Evolutionary conservation across 257 asterid genomes (phyloP).

Genomic region (Cordia subcordata): DNA sequence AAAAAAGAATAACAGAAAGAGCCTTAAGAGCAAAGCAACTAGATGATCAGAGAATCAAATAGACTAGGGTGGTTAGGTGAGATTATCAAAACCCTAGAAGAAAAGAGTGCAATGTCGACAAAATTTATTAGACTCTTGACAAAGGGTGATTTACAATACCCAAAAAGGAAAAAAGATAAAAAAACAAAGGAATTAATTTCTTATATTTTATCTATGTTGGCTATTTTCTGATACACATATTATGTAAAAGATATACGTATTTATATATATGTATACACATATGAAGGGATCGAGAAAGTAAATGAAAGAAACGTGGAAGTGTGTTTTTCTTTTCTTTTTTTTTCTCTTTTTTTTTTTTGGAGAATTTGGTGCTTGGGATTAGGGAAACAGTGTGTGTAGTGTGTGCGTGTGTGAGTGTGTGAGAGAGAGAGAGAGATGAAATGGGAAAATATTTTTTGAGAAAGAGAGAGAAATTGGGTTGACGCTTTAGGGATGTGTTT

Average conservation of each 20-base stretch:
- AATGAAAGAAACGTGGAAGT: not conserved
- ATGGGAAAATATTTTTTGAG: not conserved
- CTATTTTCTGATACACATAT: not conserved
- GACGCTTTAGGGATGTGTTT: slow-evolving; percentile 11
- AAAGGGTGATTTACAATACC: not conserved
- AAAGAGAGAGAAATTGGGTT: slow-evolving; percentile 12
- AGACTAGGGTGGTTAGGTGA: too few species aligned
- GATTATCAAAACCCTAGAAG: not conserved
- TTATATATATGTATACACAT: too few species aligned
- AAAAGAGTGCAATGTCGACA: slow-evolving; percentile 21
- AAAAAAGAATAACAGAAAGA: too few species aligned
- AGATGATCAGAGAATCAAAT: not conserved
- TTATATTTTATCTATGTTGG: too few species aligned
- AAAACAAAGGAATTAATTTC: not conserved
- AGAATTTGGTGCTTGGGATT: not conserved
- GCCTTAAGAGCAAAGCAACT: too few species aligned
- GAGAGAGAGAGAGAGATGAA: not conserved
- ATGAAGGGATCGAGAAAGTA: not conserved
- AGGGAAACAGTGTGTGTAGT: not conserved
- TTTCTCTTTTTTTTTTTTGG: too few species aligned
- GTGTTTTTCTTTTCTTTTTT: too few species aligned
- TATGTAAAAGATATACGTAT: too few species aligned
- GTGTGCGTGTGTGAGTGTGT: too few species aligned
- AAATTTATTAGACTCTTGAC: slow-evolving; percentile 6
- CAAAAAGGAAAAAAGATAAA: not conserved